Percentiles rank a stretch among this genome's conserved stretches.
Conservation (phyloP, 75 land plant species). For the Pinus taeda region DNA sequence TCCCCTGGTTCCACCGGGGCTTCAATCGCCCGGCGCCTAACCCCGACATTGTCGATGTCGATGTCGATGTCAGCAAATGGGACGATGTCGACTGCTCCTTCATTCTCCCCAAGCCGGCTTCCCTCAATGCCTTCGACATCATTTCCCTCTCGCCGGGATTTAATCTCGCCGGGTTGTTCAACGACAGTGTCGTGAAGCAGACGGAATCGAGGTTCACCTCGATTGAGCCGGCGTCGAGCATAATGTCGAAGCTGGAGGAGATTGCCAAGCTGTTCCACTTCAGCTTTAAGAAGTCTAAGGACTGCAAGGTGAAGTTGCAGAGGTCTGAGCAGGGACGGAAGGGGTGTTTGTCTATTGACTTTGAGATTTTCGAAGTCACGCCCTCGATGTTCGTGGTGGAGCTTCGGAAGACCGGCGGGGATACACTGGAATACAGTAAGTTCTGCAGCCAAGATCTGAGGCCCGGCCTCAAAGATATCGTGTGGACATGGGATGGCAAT, state of each 20-base stretch:
- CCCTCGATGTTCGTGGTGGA: constrained; percentile 69
- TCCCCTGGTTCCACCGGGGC: too few relatives aligned
- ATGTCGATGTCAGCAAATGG: too few relatives aligned
- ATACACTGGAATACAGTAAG: constrained; percentile 57
- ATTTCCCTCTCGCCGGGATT: constrained; percentile 62
- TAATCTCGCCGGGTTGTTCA: constrained; percentile 59
- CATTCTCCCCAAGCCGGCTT: not conserved
- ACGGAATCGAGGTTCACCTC: constrained; percentile 56
- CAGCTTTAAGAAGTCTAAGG: constrained; percentile 36
- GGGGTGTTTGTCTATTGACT: constrained; percentile 42
- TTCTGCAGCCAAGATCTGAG: constrained; percentile 54
- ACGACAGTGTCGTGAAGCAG: constrained; percentile 28
- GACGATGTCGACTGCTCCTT: not conserved
- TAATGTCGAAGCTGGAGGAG: constrained; percentile 51
- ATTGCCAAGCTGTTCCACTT: constrained; percentile 35
- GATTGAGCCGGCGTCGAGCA: constrained; percentile 44
- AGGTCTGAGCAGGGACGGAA: constrained; percentile 45
- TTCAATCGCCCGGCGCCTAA: too few relatives aligned
- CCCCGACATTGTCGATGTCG: too few relatives aligned
- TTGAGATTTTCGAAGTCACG: constrained; percentile 58
- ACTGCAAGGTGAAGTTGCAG: constrained; percentile 40
- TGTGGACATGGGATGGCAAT: constrained; percentile 28
- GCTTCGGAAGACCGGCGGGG: constrained; percentile 51
- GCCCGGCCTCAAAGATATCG: constrained; percentile 51
- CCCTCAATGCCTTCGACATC: constrained; percentile 59